These are phyloP conservation scores for Pelagophyceae sp. DNA, from an alignment of 352 stramenopile genomes.

Conservation along the genomic window DNA sequence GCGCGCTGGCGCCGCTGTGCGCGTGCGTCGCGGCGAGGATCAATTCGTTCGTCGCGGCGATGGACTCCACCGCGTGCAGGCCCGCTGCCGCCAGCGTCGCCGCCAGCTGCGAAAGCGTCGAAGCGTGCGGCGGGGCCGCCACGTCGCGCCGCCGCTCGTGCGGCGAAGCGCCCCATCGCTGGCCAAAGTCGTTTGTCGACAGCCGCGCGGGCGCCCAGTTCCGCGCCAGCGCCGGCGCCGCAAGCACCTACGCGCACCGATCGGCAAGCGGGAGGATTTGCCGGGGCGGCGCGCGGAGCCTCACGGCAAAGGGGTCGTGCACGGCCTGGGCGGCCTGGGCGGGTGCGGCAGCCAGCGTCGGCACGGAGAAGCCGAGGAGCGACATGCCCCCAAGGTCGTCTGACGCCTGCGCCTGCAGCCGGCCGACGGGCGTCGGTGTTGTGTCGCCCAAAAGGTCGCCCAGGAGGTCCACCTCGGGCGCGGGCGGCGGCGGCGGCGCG, in stretches of 20 bases:
- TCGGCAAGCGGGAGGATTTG: no score
- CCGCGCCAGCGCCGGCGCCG: no score
- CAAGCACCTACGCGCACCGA: not conserved
- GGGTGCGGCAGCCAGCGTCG: not conserved
- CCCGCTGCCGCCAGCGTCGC: not conserved
- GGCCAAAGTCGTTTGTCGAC: constrained; percentile 6
- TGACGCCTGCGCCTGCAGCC: not conserved
- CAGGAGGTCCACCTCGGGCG: not conserved
- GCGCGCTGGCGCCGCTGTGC: not conserved
- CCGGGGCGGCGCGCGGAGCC: no score
- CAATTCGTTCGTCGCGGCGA: constrained; percentile 5
- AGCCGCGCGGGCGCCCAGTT: not conserved
- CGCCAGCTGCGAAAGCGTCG: not conserved
- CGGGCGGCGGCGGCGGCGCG: not conserved
- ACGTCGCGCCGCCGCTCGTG: not conserved
- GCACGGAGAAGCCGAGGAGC: not conserved
- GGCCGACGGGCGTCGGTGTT: not conserved
- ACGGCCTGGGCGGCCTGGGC: no score
- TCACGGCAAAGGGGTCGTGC: no score
- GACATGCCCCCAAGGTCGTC: no score
- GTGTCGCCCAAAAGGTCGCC: not conserved
- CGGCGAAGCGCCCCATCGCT: not conserved
- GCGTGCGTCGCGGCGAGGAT: constrained; percentile 12
- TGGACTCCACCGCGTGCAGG: not conserved
- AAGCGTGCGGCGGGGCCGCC: no score